Conservation (phyloP, 2,329 filamentous ascomycete species). For the Beauveria sp. region DNA sequence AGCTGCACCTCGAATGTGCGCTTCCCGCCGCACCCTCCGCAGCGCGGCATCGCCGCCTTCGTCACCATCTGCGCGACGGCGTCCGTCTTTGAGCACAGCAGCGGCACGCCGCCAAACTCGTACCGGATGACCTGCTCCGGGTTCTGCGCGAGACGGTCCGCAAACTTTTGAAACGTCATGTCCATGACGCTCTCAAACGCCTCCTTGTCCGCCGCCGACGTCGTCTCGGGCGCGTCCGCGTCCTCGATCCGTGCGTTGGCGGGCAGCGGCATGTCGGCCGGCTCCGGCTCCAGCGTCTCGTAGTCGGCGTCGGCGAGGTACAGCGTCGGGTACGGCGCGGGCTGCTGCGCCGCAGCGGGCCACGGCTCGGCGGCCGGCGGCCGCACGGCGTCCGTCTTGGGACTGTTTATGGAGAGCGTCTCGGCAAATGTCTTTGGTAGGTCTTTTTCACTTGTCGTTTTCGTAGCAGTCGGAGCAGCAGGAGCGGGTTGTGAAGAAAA, state of each 20-base stretch:
- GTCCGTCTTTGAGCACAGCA: constrained; percentile 78
- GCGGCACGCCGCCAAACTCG: constrained; percentile 62
- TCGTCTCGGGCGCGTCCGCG: constrained; percentile 30
- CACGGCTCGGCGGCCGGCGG: constrained; percentile 58
- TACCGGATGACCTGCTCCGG: constrained; percentile 77
- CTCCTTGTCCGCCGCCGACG: constrained; percentile 53
- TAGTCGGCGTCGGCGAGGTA: constrained; percentile 85
- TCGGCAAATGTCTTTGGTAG: constrained; percentile 62
- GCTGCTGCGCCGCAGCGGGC: constrained; percentile 60
- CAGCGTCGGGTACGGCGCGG: constrained; percentile 64
- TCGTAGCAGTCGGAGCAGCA: constrained; percentile 20
- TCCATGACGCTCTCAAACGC: constrained; percentile 70
- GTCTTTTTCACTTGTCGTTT: constrained; percentile 3
- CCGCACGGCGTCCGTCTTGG: constrained; percentile 20
- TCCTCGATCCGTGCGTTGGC: constrained; percentile 38
- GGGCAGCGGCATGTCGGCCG: constrained; percentile 42
- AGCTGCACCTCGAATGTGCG: constrained; percentile 89
- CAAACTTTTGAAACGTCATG: constrained; percentile 71
- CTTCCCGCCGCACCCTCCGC: constrained; percentile 63
- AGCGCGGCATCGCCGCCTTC: constrained; percentile 57
- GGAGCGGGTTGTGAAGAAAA: constrained; percentile 16
- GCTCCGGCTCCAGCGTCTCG: constrained; percentile 66
- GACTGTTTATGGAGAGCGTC: constrained; percentile 65
- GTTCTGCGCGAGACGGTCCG: constrained; percentile 69
- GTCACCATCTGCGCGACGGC: constrained; percentile 58